Conservation (phyloP, 2,329 filamentous ascomycete species). For the Curvularia eragrostidis region DNA sequence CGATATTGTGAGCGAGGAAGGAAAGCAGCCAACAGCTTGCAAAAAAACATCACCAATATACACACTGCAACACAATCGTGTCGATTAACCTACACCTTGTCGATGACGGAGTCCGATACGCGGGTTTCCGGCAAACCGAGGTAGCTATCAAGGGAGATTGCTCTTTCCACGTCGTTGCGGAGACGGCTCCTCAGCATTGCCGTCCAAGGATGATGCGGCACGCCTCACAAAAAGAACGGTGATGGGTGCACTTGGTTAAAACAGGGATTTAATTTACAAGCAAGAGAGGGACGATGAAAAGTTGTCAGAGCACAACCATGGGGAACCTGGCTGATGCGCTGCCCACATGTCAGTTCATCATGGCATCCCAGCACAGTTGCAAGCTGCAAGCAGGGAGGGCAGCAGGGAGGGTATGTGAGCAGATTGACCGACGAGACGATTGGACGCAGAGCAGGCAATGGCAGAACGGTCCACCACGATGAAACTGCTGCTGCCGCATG, state of each 20-base stretch:
- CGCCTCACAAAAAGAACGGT: slow-evolving; percentile 3
- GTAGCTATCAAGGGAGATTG: not conserved
- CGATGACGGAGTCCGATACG: not conserved
- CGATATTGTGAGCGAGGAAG: not conserved
- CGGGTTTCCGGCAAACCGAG: not conserved
- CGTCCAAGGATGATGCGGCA: not conserved
- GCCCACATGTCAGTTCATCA: not conserved
- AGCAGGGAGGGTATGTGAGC: not conserved
- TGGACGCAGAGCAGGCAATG: slow-evolving; percentile 2
- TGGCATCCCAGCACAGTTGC: not conserved
- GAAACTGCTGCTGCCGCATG: slow-evolving; percentile 23
- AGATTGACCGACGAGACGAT: slow-evolving; percentile 1
- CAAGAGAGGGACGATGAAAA: not conserved
- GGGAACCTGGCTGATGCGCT: not conserved
- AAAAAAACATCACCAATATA: not conserved
- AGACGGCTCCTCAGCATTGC: not conserved
- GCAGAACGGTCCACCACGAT: slow-evolving; percentile 10
- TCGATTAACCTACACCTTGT: not conserved
- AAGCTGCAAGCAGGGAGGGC: not conserved
- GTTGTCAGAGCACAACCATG: not conserved
- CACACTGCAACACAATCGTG: not conserved
- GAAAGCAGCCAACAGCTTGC: not conserved
- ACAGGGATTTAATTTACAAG: not conserved
- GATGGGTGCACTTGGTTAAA: not conserved
- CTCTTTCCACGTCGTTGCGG: not conserved